Conservation (phyloP, 441 rosid genomes). For the Erodium texanum region DNA sequence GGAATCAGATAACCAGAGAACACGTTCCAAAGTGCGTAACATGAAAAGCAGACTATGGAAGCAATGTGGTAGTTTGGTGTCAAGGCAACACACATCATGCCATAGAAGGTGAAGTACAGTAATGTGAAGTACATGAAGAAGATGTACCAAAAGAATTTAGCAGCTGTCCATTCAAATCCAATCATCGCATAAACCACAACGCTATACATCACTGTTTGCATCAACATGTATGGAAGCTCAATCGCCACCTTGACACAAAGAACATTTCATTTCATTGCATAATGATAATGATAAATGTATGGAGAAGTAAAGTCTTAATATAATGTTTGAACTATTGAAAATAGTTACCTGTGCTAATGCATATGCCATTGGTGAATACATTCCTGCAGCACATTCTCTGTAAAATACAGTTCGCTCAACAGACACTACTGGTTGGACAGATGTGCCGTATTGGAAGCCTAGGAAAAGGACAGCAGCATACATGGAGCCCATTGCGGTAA, state of each 20-base stretch:
- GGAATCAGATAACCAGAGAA: neutral
- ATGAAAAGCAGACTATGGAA: neutral
- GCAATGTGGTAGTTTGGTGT: neutral
- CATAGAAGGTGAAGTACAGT: neutral
- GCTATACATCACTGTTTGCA: slow-evolving; percentile 41
- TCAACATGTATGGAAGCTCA: slow-evolving; percentile 9
- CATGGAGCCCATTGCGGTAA: slow-evolving; percentile 65
- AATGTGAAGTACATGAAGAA: neutral
- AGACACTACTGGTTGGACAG: slow-evolving; percentile 52
- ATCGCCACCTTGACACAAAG: slow-evolving; percentile 17
- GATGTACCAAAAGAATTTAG: neutral
- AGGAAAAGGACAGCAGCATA: slow-evolving; percentile 52
- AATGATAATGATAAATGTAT: no score
- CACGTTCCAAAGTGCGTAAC: neutral
- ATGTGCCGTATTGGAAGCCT: slow-evolving; percentile 46
- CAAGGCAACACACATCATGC: neutral
- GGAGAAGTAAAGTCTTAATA: no score
- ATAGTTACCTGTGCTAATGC: slow-evolving; percentile 33
- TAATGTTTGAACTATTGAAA: no score
- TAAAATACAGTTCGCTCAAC: slow-evolving; percentile 57
- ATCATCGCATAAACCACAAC: slow-evolving; percentile 49
- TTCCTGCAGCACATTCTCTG: slow-evolving; percentile 70
- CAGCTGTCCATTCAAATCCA: slow-evolving; percentile 40
- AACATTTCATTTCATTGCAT: neutral
- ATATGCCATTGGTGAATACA: slow-evolving; percentile 73